Evolutionary conservation across 2,329 filamentous ascomycete genomes (phyloP).

Genomic region (Beauveria varroae): DNA sequence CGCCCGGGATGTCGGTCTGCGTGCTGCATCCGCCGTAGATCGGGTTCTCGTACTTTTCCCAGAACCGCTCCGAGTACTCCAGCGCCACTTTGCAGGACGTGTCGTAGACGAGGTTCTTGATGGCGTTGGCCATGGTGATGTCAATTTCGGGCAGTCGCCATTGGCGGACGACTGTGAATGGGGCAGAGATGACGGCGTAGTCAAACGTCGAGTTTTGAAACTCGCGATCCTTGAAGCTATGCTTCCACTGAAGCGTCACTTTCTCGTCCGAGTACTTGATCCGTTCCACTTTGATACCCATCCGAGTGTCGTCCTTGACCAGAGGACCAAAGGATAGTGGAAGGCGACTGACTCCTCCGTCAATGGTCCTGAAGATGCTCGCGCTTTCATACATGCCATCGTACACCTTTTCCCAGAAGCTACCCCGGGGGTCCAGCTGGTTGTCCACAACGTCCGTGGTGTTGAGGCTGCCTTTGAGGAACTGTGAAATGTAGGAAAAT

Average conservation of each 20-base stretch:
- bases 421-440: conserved; percentile 27
- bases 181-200: conserved; percentile 58
- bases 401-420: conserved; percentile 38
- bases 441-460: conserved; percentile 38
- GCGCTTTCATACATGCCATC: conserved; percentile 9
- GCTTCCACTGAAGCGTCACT: conserved; percentile 51
- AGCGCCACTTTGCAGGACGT: conserved; percentile 53
- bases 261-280: conserved; percentile 46
- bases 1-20: conserved; percentile 48
- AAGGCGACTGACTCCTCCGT: conserved; percentile 47
- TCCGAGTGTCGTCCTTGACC: conserved; percentile 47
- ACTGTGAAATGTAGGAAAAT: conserved; percentile 53
- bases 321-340: conserved; percentile 56
- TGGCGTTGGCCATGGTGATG: conserved; percentile 37
- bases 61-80: conserved; percentile 59
- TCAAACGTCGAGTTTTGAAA: conserved; percentile 49
- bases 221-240: conserved; percentile 29
- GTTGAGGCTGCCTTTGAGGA: conserved; percentile 45
- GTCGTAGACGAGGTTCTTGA: conserved; percentile 37
- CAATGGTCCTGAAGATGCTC: conserved; percentile 54
- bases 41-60: conserved; percentile 41
- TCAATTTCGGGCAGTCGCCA: conserved; percentile 48
- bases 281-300: conserved; percentile 50
- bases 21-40: conserved; percentile 59
- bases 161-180: conserved; percentile 56